phyloP scores from a whole-genome alignment of 371 early-diverging fungal genomes.

The Mortierella sp. region DNA sequence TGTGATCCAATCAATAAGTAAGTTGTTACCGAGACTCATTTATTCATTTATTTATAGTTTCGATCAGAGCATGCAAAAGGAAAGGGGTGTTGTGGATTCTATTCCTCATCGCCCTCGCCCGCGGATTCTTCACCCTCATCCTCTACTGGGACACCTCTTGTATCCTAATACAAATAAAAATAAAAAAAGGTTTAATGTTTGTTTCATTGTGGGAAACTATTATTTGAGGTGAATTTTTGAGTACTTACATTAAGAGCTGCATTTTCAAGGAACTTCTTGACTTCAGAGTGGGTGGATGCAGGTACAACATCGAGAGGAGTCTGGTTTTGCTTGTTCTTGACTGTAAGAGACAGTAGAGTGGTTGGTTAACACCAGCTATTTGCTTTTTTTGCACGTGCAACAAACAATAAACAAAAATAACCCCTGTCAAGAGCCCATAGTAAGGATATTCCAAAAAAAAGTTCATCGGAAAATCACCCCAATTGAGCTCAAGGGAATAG shows the following conservation, averaged over 20 bases:
- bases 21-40: neutral
- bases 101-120: conserved; percentile 32
- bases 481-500: conserved; percentile 1
- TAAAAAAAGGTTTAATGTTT: neutral
- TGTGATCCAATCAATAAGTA: neutral
- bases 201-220: neutral
- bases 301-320: conserved; percentile 35
- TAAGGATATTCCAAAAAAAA: conserved; percentile 2
- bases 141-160: conserved; percentile 16
- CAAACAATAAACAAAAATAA: neutral
- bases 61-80: conserved; percentile 1
- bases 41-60: neutral
- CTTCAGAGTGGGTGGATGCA: conserved; percentile 26
- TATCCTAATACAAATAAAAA: conserved; percentile 3
- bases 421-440: neutral
- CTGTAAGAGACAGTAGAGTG: conserved; percentile 7
- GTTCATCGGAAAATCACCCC: neutral
- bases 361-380: neutral
- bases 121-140: conserved; percentile 17
- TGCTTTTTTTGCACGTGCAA: conserved; percentile 1
- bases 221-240: neutral
- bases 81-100: neutral
- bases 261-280: conserved; percentile 29
- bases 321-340: conserved; percentile 41
- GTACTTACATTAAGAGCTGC: conserved; percentile 16